Evolutionary conservation across 179 eudicot species (phyloP), one percentile per base, ranked within the genome.

Genomic region (Amaranthus tricolor): DNA sequence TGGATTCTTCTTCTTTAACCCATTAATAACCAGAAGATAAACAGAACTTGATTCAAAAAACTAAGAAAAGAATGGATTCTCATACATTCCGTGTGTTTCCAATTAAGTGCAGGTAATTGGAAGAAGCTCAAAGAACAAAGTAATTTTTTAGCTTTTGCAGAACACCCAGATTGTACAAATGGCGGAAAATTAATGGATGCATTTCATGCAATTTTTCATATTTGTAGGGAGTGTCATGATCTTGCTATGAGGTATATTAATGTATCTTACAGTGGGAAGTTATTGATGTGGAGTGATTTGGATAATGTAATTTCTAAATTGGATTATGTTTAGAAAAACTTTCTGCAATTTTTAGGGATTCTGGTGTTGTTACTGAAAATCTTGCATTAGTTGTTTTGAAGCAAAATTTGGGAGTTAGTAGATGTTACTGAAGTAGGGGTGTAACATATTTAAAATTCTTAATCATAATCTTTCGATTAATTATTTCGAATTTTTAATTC

Each of bases 271-370:
- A 74, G 85, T 40, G 99, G 99, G 31, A 95, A 93, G 83, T 84
- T 95, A 40, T 72, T 87, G n/a, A 95, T 91, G 99, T 95, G 93
- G 77, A 95, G 99, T 61, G 92, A 95, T 72, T 87, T 95, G 50
- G 97, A 91, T 67, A 72, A 80, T 10, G 68, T 85, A 5, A 71
- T 82, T 5, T 82, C 85, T 0, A 88, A 80, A 43, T 66, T 95
- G 6, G 90, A 89, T 24, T 11, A 53, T 11, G 84, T 79, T 7
- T 20, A 70, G 4, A 75, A 40, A 75, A 48, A 7, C 72, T 95
- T 0, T 47, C 78, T 1, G 86, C 75, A 40, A 84, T 89, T 0
- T 85, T 84, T 78, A 79, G 80, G 57, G 75, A 79, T 0, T 80
- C 71, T 6, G 91, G 93, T 0, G 59, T 87, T 19, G 69, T 88